Percentiles rank a stretch among this genome's conserved stretches.
Evolutionary conservation across 495 filamentous ascomycete genomes (phyloP).

Genomic region (Talaromyces stipitatus): DNA sequence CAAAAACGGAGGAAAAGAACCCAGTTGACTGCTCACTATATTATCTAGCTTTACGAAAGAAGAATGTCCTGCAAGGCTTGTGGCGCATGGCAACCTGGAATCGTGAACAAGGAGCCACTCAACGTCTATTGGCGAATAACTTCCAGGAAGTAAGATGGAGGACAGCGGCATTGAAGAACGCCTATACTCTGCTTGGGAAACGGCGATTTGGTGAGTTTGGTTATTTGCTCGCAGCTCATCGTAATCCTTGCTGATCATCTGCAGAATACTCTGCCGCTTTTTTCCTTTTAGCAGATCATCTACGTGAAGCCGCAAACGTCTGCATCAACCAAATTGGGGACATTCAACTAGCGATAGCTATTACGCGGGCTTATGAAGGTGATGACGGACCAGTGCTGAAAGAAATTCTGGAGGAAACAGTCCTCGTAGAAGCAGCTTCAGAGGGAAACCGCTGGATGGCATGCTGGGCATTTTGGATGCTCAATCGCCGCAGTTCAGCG

Average conservation of each 20-base stretch:
- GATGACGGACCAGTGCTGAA: conserved; percentile 69
- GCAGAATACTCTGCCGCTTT: conserved; percentile 91
- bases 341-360: conserved; percentile 82
- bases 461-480: conserved; percentile 94
- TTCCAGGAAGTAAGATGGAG: conserved; percentile 82
- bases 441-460: conserved; percentile 91
- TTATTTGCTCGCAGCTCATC: no score
- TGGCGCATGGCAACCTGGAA: conserved; percentile 96
- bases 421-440: conserved; percentile 67
- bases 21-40: conserved; percentile 90
- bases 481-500: conserved; percentile 73
- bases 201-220: conserved; percentile 64
- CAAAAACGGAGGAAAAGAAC: conserved; percentile 77
- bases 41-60: conserved; percentile 88
- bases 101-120: conserved; percentile 72
- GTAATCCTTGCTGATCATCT: conserved; percentile 1
- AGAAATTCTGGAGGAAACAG: conserved; percentile 68
- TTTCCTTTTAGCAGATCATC: conserved; percentile 82
- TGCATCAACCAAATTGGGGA: conserved; percentile 80
- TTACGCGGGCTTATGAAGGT: conserved; percentile 83
- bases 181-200: conserved; percentile 91
- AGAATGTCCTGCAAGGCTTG: conserved; percentile 80
- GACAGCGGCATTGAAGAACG: conserved; percentile 90
- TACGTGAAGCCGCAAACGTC: conserved; percentile 79
- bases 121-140: conserved; percentile 71